Conservation (phyloP, 768 basidiomycete species). For the Macrolepiota fuliginosa region DNA sequence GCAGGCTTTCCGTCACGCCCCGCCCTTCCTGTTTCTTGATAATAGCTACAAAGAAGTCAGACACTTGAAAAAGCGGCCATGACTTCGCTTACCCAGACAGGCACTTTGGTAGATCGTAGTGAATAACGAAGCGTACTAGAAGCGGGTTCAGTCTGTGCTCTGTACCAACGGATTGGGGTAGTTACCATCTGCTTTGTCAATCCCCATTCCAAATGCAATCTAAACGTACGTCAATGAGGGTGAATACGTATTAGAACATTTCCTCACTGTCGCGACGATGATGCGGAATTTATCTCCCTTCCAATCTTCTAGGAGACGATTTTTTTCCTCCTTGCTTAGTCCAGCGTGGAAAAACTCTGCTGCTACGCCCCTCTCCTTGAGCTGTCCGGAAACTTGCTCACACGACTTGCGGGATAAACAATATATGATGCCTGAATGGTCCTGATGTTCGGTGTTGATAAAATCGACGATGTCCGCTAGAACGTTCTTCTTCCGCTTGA, state of each 20-base stretch:
- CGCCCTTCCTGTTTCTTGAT: slow-evolving; percentile 96
- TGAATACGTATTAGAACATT: neutral
- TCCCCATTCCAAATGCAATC: slow-evolving; percentile 98
- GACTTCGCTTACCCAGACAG: slow-evolving; percentile 66
- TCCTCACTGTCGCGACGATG: slow-evolving; percentile 86
- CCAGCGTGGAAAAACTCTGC: slow-evolving; percentile 88
- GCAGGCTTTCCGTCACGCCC: slow-evolving; percentile 87
- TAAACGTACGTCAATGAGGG: slow-evolving; percentile 23
- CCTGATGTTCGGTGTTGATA: slow-evolving; percentile 55
- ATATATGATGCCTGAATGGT: slow-evolving; percentile 83
- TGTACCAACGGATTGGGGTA: neutral
- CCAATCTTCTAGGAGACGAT: slow-evolving; percentile 68
- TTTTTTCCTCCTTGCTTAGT: slow-evolving; percentile 62
- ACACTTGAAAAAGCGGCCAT: neutral
- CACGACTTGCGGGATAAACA: slow-evolving; percentile 69
- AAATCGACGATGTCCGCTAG: slow-evolving; percentile 64
- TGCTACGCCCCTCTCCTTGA: slow-evolving; percentile 57
- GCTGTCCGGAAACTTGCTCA: slow-evolving; percentile 72
- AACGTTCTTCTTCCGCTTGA: slow-evolving; percentile 38
- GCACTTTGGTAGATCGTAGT: slow-evolving; percentile 77
- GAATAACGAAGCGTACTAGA: slow-evolving; percentile 89
- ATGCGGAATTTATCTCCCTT: slow-evolving; percentile 67
- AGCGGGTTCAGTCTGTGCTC: neutral
- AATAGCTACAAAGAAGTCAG: slow-evolving; percentile 50
- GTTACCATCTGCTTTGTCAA: slow-evolving; percentile 80